These are phyloP conservation scores for Starmerella stellata DNA, from an alignment of 805 yeast genomes.

Conservation along the genomic window DNA sequence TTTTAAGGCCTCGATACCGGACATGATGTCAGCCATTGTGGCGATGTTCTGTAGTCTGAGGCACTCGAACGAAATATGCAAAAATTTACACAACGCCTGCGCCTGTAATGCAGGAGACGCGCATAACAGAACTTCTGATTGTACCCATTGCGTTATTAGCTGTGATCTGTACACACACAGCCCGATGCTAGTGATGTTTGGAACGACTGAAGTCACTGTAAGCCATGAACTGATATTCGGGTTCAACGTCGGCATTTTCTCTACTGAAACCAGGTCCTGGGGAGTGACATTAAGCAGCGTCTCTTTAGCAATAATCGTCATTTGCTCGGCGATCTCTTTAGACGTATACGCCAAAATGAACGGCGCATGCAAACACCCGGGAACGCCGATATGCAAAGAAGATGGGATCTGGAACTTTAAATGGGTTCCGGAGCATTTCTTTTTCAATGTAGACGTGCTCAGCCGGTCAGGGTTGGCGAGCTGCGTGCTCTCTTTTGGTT, in stretches of 20 bases:
- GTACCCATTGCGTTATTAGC: constrained; percentile 76
- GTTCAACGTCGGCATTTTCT: constrained; percentile 32
- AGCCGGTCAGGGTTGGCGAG: not conserved
- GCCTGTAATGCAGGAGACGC: constrained; percentile 40
- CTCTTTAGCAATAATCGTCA: constrained; percentile 76
- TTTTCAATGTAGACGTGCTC: not conserved
- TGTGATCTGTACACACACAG: constrained; percentile 73
- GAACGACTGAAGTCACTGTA: constrained; percentile 39
- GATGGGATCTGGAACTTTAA: constrained; percentile 1
- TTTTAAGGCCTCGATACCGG: constrained; percentile 44
- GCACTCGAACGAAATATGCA: constrained; percentile 69
- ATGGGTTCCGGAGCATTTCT: not conserved
- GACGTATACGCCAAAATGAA: constrained; percentile 63
- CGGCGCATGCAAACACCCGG: constrained; percentile 40
- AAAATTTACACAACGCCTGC: constrained; percentile 61
- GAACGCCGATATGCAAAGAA: constrained; percentile 9
- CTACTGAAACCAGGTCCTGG: constrained; percentile 65
- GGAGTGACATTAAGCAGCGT: constrained; percentile 73
- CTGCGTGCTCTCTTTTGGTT: too few relatives aligned
- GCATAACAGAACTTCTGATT: constrained; percentile 69
- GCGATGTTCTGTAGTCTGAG: constrained; percentile 59
- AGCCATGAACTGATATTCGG: constrained; percentile 67
- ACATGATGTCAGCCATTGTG: constrained; percentile 68
- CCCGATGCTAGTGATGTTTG: constrained; percentile 45
- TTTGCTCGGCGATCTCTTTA: constrained; percentile 50